Evolutionary conservation across 2,329 filamentous ascomycete species (phyloP).

Genomic region (Plectosphaerella plurivora): DNA sequence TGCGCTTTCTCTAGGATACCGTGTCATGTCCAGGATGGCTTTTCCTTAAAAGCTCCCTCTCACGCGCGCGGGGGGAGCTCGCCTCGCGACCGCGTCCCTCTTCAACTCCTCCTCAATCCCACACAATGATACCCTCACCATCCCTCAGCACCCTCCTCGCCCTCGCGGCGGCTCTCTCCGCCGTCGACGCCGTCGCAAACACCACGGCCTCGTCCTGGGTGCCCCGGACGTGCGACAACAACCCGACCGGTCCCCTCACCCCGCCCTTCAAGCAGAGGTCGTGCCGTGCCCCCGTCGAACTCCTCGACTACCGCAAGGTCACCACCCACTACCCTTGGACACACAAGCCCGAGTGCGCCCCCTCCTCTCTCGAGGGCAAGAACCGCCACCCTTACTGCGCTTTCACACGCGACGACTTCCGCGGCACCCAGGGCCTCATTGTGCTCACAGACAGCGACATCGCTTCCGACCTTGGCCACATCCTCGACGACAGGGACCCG

Average conservation of each 20-base stretch:
- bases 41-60: not conserved
- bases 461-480: constrained; percentile 4
- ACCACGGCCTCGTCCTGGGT: not conserved
- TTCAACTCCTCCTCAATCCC: not conserved
- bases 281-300: not conserved
- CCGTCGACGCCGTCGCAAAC: constrained; percentile 1
- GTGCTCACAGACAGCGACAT: constrained; percentile 7
- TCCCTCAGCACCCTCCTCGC: not conserved
- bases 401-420: constrained; percentile 10
- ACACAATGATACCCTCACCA: not conserved
- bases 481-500: constrained; percentile 5
- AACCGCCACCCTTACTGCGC: constrained; percentile 5
- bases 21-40: not conserved
- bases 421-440: constrained; percentile 5
- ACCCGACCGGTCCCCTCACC: not conserved
- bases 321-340: constrained; percentile 4
- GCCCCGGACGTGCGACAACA: not conserved
- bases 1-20: not conserved
- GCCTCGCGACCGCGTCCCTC: not conserved
- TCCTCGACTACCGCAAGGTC: not conserved
- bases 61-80: not conserved
- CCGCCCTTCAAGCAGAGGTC: not conserved
- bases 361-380: not conserved
- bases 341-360: constrained; percentile 7
- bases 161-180: not conserved